These are phyloP conservation scores for Ambrosiella beaveri DNA, from an alignment of 2,329 filamentous ascomycete species.

Conservation along the genomic window DNA sequence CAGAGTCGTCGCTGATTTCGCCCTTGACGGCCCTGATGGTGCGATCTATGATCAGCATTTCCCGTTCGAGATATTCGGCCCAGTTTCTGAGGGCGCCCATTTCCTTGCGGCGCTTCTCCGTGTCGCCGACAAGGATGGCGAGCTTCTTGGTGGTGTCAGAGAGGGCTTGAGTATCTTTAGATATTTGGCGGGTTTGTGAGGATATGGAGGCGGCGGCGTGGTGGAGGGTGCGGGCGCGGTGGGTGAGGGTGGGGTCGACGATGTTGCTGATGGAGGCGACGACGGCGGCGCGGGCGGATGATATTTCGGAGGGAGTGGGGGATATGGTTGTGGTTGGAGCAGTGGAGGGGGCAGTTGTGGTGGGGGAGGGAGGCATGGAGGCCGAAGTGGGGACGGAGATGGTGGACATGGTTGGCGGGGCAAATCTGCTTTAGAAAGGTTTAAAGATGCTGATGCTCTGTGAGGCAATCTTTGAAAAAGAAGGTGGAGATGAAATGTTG, in stretches of 20 bases:
- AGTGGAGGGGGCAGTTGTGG: not conserved
- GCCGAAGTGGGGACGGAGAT: not conserved
- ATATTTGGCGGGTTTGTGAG: slow-evolving; percentile 29
- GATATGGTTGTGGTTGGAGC: slow-evolving; percentile 16
- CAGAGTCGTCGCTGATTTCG: not conserved
- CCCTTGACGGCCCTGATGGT: slow-evolving; percentile 32
- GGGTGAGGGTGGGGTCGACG: slow-evolving; percentile 49
- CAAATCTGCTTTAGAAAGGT: too few relatives aligned
- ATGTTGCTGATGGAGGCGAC: slow-evolving; percentile 50
- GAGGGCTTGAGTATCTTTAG: not conserved
- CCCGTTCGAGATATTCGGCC: slow-evolving; percentile 63
- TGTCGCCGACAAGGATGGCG: slow-evolving; percentile 43
- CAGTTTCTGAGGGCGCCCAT: slow-evolving; percentile 72
- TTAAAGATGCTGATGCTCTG: too few relatives aligned
- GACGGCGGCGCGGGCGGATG: slow-evolving; percentile 40
- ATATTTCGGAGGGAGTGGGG: slow-evolving; percentile 29
- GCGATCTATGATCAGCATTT: slow-evolving; percentile 47
- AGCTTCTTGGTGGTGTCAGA: slow-evolving; percentile 37
- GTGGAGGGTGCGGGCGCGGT: slow-evolving; percentile 53
- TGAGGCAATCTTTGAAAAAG: too few relatives aligned
- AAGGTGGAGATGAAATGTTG: too few relatives aligned
- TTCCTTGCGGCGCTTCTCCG: slow-evolving; percentile 53
- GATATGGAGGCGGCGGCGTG: slow-evolving; percentile 46
- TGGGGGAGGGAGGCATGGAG: not conserved
- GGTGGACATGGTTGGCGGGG: not conserved